These are phyloP conservation scores for Huntiella abstrusa DNA, from an alignment of 2,329 filamentous ascomycete species.

Conservation along the genomic window DNA sequence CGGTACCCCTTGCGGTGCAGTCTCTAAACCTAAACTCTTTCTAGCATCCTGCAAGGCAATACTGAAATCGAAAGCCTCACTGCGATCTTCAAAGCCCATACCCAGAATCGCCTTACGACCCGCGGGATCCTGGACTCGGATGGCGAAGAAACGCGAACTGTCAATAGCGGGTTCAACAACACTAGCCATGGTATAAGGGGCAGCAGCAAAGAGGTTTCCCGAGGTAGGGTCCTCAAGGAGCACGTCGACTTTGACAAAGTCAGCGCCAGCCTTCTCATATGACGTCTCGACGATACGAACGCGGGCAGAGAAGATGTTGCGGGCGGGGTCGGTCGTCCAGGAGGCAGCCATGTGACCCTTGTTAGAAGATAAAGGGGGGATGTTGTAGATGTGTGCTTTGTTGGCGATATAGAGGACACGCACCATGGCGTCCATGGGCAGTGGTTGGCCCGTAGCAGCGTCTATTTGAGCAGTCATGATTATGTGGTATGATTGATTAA, in stretches of 20 bases:
- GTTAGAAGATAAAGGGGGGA: slow-evolving; percentile 59
- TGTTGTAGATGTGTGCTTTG: slow-evolving; percentile 69
- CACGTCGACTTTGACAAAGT: slow-evolving; percentile 47
- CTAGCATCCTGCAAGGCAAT: slow-evolving; percentile 63
- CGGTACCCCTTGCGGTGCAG: slow-evolving; percentile 19
- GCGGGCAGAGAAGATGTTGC: slow-evolving; percentile 72
- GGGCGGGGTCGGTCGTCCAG: slow-evolving; percentile 55
- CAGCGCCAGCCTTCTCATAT: slow-evolving; percentile 29
- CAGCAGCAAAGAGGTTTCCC: slow-evolving; percentile 65
- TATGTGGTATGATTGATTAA: slow-evolving; percentile 23
- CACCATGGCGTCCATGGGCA: slow-evolving; percentile 63
- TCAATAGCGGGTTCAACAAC: slow-evolving; percentile 64
- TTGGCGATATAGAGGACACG: slow-evolving; percentile 61
- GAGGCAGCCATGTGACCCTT: slow-evolving; percentile 59
- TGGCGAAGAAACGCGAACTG: slow-evolving; percentile 66
- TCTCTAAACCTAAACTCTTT: slow-evolving; percentile 45
- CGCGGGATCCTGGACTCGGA: slow-evolving; percentile 57
- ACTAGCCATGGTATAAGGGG: slow-evolving; percentile 48
- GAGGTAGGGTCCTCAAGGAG: slow-evolving; percentile 57
- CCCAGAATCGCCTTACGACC: slow-evolving; percentile 64
- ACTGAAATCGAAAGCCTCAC: slow-evolving; percentile 70
- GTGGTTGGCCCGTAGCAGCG: slow-evolving; percentile 47
- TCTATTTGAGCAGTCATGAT: slow-evolving; percentile 34
- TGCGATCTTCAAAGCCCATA: slow-evolving; percentile 72
- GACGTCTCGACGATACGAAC: slow-evolving; percentile 63